Evolutionary conservation across 176 grass and related monocot genomes (phyloP).

Genomic region (Luzula sylvatica): DNA sequence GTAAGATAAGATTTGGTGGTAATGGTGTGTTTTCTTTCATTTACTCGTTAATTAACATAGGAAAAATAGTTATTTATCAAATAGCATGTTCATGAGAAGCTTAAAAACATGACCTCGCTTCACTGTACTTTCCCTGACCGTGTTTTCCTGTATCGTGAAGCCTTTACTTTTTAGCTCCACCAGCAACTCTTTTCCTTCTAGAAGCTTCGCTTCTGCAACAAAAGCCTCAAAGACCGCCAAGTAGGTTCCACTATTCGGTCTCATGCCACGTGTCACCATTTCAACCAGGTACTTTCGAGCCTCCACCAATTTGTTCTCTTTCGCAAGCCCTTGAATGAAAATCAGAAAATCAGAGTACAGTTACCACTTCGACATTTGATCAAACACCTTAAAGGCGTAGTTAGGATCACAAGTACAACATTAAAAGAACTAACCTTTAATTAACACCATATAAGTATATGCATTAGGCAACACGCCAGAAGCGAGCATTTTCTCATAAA

Average conservation of each 20-base stretch:
- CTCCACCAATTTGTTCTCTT: slow-evolving; percentile 27
- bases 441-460: slow-evolving; percentile 44
- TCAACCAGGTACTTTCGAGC: slow-evolving; percentile 56
- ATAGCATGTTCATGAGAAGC: slow-evolving; percentile 54
- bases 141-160: slow-evolving; percentile 44
- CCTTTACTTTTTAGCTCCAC: slow-evolving; percentile 67
- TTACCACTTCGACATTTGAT: background rate
- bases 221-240: slow-evolving; percentile 54
- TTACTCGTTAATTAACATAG: too few species aligned
- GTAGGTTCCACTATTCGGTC: slow-evolving; percentile 53
- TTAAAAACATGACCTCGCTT: slow-evolving; percentile 67
- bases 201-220: slow-evolving; percentile 37
- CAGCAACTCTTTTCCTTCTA: slow-evolving; percentile 51
- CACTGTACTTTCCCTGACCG: slow-evolving; percentile 36
- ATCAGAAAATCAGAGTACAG: background rate
- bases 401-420: background rate
- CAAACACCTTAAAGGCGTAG: background rate
- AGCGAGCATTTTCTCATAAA: slow-evolving; percentile 69
- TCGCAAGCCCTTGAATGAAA: slow-evolving; percentile 48
- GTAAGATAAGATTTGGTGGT: too few species aligned
- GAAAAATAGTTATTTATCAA: slow-evolving; percentile 40
- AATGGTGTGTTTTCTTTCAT: too few species aligned
- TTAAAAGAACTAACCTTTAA: slow-evolving; percentile 2
- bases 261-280: slow-evolving; percentile 62
- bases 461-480: slow-evolving; percentile 50